phyloP scores from a whole-genome alignment of 140 eudicot genomes.

The Flaveria floridana region DNA sequence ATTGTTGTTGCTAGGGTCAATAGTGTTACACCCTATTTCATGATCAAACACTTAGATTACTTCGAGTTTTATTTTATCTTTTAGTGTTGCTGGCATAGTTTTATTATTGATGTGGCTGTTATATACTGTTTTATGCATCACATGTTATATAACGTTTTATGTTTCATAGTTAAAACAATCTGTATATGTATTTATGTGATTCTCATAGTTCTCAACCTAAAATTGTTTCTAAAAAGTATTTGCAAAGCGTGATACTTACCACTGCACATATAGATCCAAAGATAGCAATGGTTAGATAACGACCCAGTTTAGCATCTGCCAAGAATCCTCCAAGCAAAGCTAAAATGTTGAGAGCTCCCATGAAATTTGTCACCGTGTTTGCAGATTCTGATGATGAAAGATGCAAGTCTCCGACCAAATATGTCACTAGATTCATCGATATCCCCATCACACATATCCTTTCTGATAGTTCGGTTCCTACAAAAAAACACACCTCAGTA shows the following conservation, averaged over 20 bases:
- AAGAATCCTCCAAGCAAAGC: conserved; percentile 85
- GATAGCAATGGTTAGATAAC: conserved; percentile 71
- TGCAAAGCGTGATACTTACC: conserved; percentile 43
- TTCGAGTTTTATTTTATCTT: not conserved
- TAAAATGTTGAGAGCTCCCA: conserved; percentile 88
- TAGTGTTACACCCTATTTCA: conserved; percentile 67
- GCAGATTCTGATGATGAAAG: conserved; percentile 86
- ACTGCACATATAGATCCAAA: conserved; percentile 74
- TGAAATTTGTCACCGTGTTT: conserved; percentile 84
- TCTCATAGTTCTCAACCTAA: too few species aligned
- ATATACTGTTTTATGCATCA: not conserved
- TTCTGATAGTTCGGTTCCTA: conserved; percentile 79
- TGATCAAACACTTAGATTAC: not conserved
- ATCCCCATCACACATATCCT: conserved; percentile 84
- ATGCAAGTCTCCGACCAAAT: conserved; percentile 72
- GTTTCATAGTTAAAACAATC: conserved; percentile 10
- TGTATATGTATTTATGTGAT: too few species aligned
- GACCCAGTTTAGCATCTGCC: conserved; percentile 95
- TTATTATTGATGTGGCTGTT: not conserved
- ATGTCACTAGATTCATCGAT: conserved; percentile 78
- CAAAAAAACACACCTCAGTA: not conserved
- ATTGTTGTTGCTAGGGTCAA: conserved; percentile 72
- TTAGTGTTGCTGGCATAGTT: not conserved
- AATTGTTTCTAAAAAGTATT: too few species aligned
- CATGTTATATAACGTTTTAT: not conserved